Evolutionary conservation across 2,329 filamentous ascomycete species (phyloP).

Genomic region (Trichoderma koningiopsis): DNA sequence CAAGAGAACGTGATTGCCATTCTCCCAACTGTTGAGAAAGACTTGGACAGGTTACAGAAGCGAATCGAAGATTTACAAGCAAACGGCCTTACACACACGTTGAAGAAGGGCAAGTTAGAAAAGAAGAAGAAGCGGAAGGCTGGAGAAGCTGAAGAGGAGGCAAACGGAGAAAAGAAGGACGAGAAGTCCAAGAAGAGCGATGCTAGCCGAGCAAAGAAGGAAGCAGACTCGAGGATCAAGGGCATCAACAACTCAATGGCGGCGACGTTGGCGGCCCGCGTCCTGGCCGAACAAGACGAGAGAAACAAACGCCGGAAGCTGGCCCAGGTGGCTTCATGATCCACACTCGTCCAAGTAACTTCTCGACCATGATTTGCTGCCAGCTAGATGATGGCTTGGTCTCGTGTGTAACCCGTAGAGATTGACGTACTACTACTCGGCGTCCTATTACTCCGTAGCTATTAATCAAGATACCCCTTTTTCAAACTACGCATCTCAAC

Average conservation of each 20-base stretch:
- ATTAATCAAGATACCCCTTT: slow-evolving; percentile 25
- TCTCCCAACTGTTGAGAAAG: slow-evolving; percentile 69
- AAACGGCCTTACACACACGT: slow-evolving; percentile 76
- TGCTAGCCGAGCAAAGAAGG: slow-evolving; percentile 36
- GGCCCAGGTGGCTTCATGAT: slow-evolving; percentile 35
- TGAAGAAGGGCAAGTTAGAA: slow-evolving; percentile 75
- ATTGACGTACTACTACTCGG: background rate
- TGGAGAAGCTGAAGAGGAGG: slow-evolving; percentile 40
- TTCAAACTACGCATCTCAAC: background rate
- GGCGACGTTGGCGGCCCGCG: slow-evolving; percentile 80
- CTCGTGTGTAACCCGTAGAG: background rate
- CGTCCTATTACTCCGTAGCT: background rate
- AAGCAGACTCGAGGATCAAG: slow-evolving; percentile 43
- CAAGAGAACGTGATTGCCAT: slow-evolving; percentile 80
- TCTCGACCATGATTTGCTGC: background rate
- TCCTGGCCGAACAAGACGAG: slow-evolving; percentile 83
- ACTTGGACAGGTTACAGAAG: slow-evolving; percentile 67
- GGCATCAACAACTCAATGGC: slow-evolving; percentile 89
- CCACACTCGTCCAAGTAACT: slow-evolving; percentile 5
- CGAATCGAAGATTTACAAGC: slow-evolving; percentile 70
- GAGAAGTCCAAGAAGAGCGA: slow-evolving; percentile 23
- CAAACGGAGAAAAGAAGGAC: slow-evolving; percentile 32
- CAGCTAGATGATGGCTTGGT: slow-evolving; percentile 8
- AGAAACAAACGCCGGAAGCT: slow-evolving; percentile 77
- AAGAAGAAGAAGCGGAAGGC: slow-evolving; percentile 72